Evolutionary conservation across 345 rosid genomes (phyloP).

Genomic region (Chamaenerion angustifolium): DNA sequence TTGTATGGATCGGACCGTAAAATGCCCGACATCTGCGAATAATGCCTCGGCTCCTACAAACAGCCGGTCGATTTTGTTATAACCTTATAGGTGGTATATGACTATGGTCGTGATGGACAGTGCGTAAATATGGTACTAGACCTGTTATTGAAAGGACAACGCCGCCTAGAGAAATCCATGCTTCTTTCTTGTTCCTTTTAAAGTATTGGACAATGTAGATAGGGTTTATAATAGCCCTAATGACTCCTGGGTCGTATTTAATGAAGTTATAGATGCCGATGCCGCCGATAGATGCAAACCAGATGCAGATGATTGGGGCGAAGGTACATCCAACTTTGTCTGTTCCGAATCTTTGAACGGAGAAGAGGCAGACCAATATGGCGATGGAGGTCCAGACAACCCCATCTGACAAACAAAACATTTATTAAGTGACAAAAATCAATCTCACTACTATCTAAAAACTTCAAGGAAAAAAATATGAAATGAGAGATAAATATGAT

Average conservation of each 20-base stretch:
- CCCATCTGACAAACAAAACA: no score
- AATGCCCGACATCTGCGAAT: slow-evolving; percentile 54
- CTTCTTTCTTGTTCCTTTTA: slow-evolving; percentile 22
- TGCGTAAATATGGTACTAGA: no score
- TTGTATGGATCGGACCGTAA: slow-evolving; percentile 29
- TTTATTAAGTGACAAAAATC: no score
- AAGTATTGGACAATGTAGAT: slow-evolving; percentile 25
- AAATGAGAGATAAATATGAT: no score
- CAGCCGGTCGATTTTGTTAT: no score
- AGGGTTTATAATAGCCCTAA: slow-evolving; percentile 29
- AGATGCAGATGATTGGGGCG: slow-evolving; percentile 27
- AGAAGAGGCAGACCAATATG: slow-evolving; percentile 29
- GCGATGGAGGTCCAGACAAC: slow-evolving; percentile 31
- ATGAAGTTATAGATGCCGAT: slow-evolving; percentile 30
- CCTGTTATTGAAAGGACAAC: slow-evolving; percentile 27
- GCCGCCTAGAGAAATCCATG: slow-evolving; percentile 46
- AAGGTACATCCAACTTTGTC: slow-evolving; percentile 36
- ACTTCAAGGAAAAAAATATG: no score
- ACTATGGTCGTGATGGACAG: no score
- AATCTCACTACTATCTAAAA: no score
- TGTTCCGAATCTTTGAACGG: slow-evolving; percentile 31
- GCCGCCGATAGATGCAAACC: slow-evolving; percentile 22
- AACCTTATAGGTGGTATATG: neutral
- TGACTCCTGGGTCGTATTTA: slow-evolving; percentile 18
- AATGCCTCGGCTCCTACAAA: slow-evolving; percentile 46